These are phyloP conservation scores for Yamadazyma sp. DNA, from an alignment of 805 yeast species.

Conservation along the genomic window DNA sequence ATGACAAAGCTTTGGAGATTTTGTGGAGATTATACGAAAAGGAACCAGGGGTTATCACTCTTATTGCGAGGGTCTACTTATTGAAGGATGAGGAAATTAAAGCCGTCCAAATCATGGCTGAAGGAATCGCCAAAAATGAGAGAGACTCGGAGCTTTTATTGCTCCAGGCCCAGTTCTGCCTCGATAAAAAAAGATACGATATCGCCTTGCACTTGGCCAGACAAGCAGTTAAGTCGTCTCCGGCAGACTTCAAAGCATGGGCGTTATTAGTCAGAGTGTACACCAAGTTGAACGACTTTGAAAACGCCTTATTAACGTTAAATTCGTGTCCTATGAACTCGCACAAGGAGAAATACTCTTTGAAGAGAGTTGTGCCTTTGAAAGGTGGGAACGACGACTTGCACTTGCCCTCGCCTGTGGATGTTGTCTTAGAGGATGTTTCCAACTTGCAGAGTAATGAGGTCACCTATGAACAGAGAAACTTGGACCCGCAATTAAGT, in stretches of 20 bases:
- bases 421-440: constrained; percentile 69
- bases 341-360: constrained; percentile 62
- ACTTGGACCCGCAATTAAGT: constrained; percentile 59
- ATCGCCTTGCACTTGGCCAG: constrained; percentile 59
- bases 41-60: constrained; percentile 59
- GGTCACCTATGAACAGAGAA: constrained; percentile 62
- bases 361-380: constrained; percentile 60
- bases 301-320: constrained; percentile 67
- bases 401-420: constrained; percentile 76
- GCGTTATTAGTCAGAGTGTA: constrained; percentile 62
- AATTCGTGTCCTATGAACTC: constrained; percentile 84
- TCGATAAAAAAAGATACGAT: constrained; percentile 51
- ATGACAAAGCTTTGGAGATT: constrained; percentile 58
- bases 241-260: constrained; percentile 79
- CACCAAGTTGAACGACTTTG: constrained; percentile 62
- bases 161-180: constrained; percentile 58
- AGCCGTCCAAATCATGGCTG: constrained; percentile 53
- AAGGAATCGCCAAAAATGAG: constrained; percentile 49
- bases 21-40: constrained; percentile 49
- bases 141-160: constrained; percentile 56
- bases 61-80: constrained; percentile 54
- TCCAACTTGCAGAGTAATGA: constrained; percentile 64
- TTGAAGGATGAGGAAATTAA: constrained; percentile 58
- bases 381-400: constrained; percentile 48
- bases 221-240: constrained; percentile 67